phyloP scores from a whole-genome alignment of 2,329 filamentous ascomycete species.

The Gliomastix tumulicola region DNA sequence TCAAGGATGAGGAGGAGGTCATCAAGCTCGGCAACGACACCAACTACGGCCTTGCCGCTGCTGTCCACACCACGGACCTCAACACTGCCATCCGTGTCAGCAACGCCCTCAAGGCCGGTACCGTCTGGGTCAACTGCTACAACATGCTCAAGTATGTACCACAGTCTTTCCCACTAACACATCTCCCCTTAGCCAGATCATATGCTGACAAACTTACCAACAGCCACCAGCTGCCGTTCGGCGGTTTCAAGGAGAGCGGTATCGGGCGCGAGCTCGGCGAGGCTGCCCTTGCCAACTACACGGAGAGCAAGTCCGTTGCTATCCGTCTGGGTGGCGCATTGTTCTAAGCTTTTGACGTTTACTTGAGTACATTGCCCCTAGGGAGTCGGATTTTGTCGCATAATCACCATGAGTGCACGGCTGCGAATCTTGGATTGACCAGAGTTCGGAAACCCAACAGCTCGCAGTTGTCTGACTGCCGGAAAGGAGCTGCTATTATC shows the following conservation, averaged over 20 bases:
- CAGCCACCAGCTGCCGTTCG: slow-evolving; percentile 60
- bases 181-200: too few species aligned
- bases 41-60: slow-evolving; percentile 71
- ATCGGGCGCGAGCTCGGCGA: slow-evolving; percentile 72
- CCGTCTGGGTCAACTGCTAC: slow-evolving; percentile 39
- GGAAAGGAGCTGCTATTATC: too few species aligned
- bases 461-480: too few species aligned
- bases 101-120: slow-evolving; percentile 64
- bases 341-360: slow-evolving; percentile 11
- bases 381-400: neutral
- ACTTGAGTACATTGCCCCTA: too few species aligned
- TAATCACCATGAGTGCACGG: too few species aligned
- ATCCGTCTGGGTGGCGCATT: slow-evolving; percentile 29
- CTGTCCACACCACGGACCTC: slow-evolving; percentile 71
- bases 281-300: slow-evolving; percentile 60
- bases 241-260: slow-evolving; percentile 72
- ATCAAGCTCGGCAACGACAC: slow-evolving; percentile 66
- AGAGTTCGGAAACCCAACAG: too few species aligned
- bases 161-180: too few species aligned
- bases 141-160: slow-evolving; percentile 21
- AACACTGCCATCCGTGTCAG: slow-evolving; percentile 72
- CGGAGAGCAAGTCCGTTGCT: slow-evolving; percentile 59
- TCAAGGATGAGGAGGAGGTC: slow-evolving; percentile 70
- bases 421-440: too few species aligned
- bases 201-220: too few species aligned